These are phyloP conservation scores for Colletotrichum sp. DNA, from an alignment of 2,329 filamentous ascomycete genomes.

Conservation along the genomic window DNA sequence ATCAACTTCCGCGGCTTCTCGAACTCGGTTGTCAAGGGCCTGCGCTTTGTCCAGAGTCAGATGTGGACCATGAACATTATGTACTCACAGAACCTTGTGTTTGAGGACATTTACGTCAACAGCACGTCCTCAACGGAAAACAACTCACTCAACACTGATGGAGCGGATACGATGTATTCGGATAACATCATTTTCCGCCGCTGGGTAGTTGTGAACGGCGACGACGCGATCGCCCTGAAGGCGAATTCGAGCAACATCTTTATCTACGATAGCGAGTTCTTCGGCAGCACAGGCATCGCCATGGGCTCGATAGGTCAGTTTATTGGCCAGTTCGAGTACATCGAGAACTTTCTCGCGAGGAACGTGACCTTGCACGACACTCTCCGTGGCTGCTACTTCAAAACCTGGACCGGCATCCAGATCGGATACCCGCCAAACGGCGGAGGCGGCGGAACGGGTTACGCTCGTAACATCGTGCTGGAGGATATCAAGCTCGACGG, in stretches of 20 bases:
- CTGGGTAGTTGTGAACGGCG: constrained; percentile 57
- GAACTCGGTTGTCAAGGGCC: constrained; percentile 51
- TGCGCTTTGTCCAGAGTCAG: constrained; percentile 60
- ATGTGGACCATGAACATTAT: constrained; percentile 66
- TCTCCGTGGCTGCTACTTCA: constrained; percentile 56
- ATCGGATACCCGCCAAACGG: constrained; percentile 61
- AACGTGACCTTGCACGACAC: constrained; percentile 53
- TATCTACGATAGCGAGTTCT: constrained; percentile 53
- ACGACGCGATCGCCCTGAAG: constrained; percentile 60
- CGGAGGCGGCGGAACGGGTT: constrained; percentile 59
- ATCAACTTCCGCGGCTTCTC: constrained; percentile 48
- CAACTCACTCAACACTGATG: constrained; percentile 45
- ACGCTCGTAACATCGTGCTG: constrained; percentile 33
- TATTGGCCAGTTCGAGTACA: constrained; percentile 47
- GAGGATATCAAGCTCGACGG: constrained; percentile 33
- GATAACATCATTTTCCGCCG: constrained; percentile 55
- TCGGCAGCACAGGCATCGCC: constrained; percentile 57
- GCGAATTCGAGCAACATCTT: constrained; percentile 60
- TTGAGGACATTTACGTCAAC: constrained; percentile 60
- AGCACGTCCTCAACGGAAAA: constrained; percentile 42
- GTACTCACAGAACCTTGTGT: constrained; percentile 47
- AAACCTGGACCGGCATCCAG: constrained; percentile 62
- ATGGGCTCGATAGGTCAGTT: constrained; percentile 65
- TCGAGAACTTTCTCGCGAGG: constrained; percentile 52
- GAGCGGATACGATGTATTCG: constrained; percentile 57